phyloP scores from a whole-genome alignment of 2,329 filamentous ascomycete genomes.

The Beauveria sp. region DNA sequence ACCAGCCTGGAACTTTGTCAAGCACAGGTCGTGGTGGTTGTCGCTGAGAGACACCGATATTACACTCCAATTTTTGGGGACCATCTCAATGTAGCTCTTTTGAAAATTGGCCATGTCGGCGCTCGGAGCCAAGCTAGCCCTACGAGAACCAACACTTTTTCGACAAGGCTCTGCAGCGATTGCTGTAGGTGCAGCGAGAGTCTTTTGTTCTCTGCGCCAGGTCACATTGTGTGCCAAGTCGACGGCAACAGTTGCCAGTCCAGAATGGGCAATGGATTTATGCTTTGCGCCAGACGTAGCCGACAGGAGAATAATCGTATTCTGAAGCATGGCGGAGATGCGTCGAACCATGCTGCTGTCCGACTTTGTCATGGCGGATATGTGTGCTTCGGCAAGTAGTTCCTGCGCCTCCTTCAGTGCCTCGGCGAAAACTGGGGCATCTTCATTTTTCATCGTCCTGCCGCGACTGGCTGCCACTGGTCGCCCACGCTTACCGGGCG shows the following conservation, averaged over 20 bases:
- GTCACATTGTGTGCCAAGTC: slow-evolving; percentile 65
- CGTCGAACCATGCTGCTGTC: slow-evolving; percentile 55
- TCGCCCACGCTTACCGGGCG: slow-evolving; percentile 27
- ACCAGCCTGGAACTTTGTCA: slow-evolving; percentile 73
- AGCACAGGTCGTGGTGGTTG: slow-evolving; percentile 72
- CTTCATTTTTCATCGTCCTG: slow-evolving; percentile 24
- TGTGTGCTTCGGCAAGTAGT: slow-evolving; percentile 55
- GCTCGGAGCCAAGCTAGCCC: slow-evolving; percentile 37
- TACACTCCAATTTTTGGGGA: slow-evolving; percentile 76
- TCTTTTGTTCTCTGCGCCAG: slow-evolving; percentile 56
- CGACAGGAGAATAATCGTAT: slow-evolving; percentile 57
- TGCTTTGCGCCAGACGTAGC: slow-evolving; percentile 45
- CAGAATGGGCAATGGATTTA: slow-evolving; percentile 40
- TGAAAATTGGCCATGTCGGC: slow-evolving; percentile 60
- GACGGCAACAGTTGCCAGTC: slow-evolving; percentile 54
- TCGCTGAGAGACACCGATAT: slow-evolving; percentile 81
- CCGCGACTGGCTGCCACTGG: slow-evolving; percentile 15
- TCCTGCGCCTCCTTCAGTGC: slow-evolving; percentile 59
- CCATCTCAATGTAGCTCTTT: slow-evolving; percentile 72
- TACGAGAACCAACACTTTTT: slow-evolving; percentile 21
- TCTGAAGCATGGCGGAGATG: slow-evolving; percentile 56
- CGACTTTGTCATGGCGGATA: slow-evolving; percentile 43
- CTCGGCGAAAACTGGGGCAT: slow-evolving; percentile 42
- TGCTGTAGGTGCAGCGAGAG: slow-evolving; percentile 21
- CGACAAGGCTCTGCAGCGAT: slow-evolving; percentile 20